Evolutionary conservation across 148 eudicot genomes (phyloP).

Genomic region (Chenopodium berlandieri): DNA sequence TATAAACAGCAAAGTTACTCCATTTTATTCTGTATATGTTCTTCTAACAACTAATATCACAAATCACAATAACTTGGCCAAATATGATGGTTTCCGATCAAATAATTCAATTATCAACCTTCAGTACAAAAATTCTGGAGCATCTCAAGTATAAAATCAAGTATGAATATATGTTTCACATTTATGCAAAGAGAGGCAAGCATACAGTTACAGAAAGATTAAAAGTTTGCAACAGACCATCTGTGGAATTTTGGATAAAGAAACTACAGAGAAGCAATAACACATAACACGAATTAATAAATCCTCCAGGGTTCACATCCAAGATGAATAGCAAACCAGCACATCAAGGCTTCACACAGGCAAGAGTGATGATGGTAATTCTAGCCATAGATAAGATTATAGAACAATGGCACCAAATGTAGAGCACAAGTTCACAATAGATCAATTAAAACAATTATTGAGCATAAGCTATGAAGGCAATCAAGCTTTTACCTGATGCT

Average conservation of each 20-base stretch:
- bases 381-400: background rate
- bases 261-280: background rate
- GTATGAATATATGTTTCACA: no score
- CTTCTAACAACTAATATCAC: background rate
- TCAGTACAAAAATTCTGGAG: background rate
- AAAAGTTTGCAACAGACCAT: background rate
- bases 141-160: background rate
- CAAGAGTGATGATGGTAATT: slow-evolving; percentile 4
- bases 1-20: background rate
- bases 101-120: background rate
- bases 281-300: background rate
- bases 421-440: background rate
- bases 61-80: background rate
- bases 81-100: background rate
- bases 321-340: background rate
- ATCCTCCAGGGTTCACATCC: background rate
- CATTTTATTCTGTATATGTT: background rate
- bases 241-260: background rate
- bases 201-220: background rate
- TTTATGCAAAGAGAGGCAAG: background rate
- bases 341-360: background rate
- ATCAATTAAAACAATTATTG: background rate
- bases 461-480: slow-evolving; percentile 6
- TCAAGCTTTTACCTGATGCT: slow-evolving; percentile 70
- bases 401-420: background rate